phyloP scores from a whole-genome alignment of 352 stramenopile species.

The Globisporangium echinulatum region DNA sequence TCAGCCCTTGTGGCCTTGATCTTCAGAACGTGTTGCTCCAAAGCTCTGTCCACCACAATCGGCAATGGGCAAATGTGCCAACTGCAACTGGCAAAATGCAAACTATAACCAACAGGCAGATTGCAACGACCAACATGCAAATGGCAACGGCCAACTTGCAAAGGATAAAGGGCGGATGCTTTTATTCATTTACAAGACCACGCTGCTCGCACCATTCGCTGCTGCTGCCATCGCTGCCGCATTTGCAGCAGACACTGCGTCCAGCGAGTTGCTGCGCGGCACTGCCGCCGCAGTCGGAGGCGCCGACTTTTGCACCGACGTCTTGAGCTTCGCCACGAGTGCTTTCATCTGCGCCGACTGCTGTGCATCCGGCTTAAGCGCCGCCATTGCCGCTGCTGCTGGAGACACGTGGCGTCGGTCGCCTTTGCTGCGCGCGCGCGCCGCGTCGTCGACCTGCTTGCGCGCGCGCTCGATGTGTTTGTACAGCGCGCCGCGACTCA shows the following conservation, averaged over 20 bases:
- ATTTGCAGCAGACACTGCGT: neutral
- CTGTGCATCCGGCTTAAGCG: neutral
- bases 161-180: too few relatives aligned
- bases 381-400: neutral
- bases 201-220: neutral
- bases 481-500: constrained; percentile 8
- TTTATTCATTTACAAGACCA: constrained; percentile 1
- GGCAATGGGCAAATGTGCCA: too few relatives aligned
- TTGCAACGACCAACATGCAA: too few relatives aligned
- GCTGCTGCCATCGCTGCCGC: neutral
- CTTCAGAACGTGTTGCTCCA: too few relatives aligned
- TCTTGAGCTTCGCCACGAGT: constrained; percentile 9
- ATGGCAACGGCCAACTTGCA: too few relatives aligned
- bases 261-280: neutral
- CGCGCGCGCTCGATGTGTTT: constrained; percentile 9
- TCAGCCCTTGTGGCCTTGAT: too few relatives aligned
- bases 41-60: too few relatives aligned
- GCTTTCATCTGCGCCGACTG: constrained; percentile 5
- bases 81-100: too few relatives aligned
- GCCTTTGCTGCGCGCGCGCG: neutral
- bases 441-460: constrained; percentile 6
- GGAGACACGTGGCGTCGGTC: neutral
- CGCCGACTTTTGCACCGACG: neutral
- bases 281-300: neutral
- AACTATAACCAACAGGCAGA: too few relatives aligned